phyloP scores from a whole-genome alignment of 2,329 filamentous ascomycete genomes.

The Penicillium sp. region DNA sequence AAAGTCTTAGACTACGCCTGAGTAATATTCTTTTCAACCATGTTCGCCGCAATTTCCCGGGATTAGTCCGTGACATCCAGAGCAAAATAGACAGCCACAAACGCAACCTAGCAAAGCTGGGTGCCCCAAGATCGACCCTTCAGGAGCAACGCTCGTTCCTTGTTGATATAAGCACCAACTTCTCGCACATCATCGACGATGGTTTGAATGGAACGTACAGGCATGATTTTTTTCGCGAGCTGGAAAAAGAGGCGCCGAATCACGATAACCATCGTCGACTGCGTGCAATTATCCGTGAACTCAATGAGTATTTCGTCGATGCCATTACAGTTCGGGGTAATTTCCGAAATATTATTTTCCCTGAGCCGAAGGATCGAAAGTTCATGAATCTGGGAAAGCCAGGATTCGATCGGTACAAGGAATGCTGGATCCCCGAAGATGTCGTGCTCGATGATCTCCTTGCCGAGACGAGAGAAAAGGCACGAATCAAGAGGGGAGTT shows the following conservation, averaged over 20 bases:
- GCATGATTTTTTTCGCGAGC: slow-evolving; percentile 45
- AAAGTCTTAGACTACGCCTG: slow-evolving; percentile 42
- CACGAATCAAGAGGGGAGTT: slow-evolving; percentile 32
- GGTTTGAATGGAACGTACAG: slow-evolving; percentile 48
- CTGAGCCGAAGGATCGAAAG: background rate
- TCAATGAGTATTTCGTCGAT: slow-evolving; percentile 34
- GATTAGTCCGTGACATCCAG: slow-evolving; percentile 43
- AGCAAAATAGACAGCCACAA: slow-evolving; percentile 40
- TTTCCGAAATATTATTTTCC: slow-evolving; percentile 10
- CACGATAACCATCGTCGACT: slow-evolving; percentile 30
- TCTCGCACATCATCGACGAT: slow-evolving; percentile 42
- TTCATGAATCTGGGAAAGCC: background rate
- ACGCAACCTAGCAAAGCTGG: slow-evolving; percentile 28
- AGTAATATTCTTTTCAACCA: slow-evolving; percentile 40
- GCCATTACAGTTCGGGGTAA: slow-evolving; percentile 25
- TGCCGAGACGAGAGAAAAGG: slow-evolving; percentile 31
- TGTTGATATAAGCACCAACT: slow-evolving; percentile 42
- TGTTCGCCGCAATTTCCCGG: slow-evolving; percentile 35
- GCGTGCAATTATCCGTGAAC: slow-evolving; percentile 29
- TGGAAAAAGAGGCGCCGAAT: slow-evolving; percentile 13
- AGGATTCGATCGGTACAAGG: slow-evolving; percentile 12
- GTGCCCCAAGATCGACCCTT: slow-evolving; percentile 26
- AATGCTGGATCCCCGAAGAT: slow-evolving; percentile 12
- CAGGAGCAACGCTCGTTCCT: slow-evolving; percentile 32
- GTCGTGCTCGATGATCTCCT: slow-evolving; percentile 10